Evolutionary conservation across 2,329 filamentous ascomycete species (phyloP), one percentile per base, ranked within the genome.

Genomic region (Atkinsonella texensis): DNA sequence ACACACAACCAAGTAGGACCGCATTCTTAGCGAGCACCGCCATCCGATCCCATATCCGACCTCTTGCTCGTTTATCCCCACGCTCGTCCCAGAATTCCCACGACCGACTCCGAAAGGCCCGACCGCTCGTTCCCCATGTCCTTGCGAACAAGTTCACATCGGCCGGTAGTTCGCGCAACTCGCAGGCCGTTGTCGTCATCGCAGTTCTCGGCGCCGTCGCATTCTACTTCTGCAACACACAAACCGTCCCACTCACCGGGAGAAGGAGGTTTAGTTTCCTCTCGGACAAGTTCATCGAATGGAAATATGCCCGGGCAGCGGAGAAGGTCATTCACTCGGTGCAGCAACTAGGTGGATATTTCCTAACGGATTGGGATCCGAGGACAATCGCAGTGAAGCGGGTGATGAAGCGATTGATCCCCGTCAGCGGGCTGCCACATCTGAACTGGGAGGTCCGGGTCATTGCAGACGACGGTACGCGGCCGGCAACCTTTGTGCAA

Each of bases 391-490:
- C 75, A 63, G 85, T 89, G 7, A 73, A 75, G 62, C 70, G 77
- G 53, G 84, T 90, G 12, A 76, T 90, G 74, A 63, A 71, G 49
- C 69, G 81, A 51, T 65, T 91, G 59, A 78, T 89, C 28, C 83
- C 83, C 6, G 81, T 82, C 48, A 82, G 78, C 56, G 83, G 83
- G 5, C 68, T 86, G 69, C 60, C 65, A 50, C 66, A 75, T 55
- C 68, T 75, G 52, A 63, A 79, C 12, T 90, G 87, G 86, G 83
- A 89, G 67, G 75, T 90, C 4, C 73, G 77, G 59, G 85, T 91
- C 7, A 88, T 91, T 59, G 76, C 87, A n/a, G 81, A 83, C 54
- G 72, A 73, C 18, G 56, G 71, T 74, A 63, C 44, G 72, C 35
- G 31, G 38, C 28, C 28, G 28, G 7, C 28, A 28, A 28, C 28